Evolutionary conservation across 371 early-diverging fungal species (phyloP).

Genomic region (Mucor racemosus): DNA sequence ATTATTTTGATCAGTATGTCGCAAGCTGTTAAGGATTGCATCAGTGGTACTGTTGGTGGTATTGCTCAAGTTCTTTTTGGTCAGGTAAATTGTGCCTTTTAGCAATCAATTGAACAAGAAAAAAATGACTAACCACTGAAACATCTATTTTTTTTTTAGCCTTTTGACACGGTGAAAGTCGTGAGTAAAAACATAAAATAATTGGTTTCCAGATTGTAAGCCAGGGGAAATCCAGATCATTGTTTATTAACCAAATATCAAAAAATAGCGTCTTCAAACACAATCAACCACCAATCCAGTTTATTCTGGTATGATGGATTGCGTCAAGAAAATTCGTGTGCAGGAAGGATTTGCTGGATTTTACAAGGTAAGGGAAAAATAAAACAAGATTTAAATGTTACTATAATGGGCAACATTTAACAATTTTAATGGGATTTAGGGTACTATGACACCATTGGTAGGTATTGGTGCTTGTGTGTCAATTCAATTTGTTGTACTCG

Average conservation of each 20-base stretch:
- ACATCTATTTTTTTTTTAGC: slow-evolving; percentile 47
- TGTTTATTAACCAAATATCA: slow-evolving; percentile 2
- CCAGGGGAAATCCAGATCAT: background rate
- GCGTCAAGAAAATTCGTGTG: slow-evolving; percentile 70
- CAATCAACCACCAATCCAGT: slow-evolving; percentile 69
- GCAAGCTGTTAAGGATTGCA: slow-evolving; percentile 77
- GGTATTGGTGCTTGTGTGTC: slow-evolving; percentile 85
- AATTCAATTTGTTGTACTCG: slow-evolving; percentile 79
- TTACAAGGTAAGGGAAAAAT: slow-evolving; percentile 59
- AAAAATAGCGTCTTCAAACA: slow-evolving; percentile 79
- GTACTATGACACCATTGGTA: slow-evolving; percentile 77
- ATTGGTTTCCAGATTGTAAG: slow-evolving; percentile 11
- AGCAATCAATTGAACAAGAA: background rate
- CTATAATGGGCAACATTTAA: slow-evolving; percentile 20
- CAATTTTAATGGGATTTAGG: slow-evolving; percentile 36
- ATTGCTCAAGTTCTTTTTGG: slow-evolving; percentile 81
- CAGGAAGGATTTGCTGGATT: slow-evolving; percentile 78
- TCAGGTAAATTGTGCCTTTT: slow-evolving; percentile 50
- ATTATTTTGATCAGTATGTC: slow-evolving; percentile 23
- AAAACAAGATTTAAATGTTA: slow-evolving; percentile 12
- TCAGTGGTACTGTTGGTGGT: slow-evolving; percentile 80
- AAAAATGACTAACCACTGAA: background rate
- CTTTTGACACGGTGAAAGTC: slow-evolving; percentile 88
- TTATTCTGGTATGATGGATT: slow-evolving; percentile 78
- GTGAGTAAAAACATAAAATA: slow-evolving; percentile 43